These are phyloP conservation scores for Aspergillus udagawae DNA, from an alignment of 2,329 filamentous ascomycete species.

Conservation along the genomic window DNA sequence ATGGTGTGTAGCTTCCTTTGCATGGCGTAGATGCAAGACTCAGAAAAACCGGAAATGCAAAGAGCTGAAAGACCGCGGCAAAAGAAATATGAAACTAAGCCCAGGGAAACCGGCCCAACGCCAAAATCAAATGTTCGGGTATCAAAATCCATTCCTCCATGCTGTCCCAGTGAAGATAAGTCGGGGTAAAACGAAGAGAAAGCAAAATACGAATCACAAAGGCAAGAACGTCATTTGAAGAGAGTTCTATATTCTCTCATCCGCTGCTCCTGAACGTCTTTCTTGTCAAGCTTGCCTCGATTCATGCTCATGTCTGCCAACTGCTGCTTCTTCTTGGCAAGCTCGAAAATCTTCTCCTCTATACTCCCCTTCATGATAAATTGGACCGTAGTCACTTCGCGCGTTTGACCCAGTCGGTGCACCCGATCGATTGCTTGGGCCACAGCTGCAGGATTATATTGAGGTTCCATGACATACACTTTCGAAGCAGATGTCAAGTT, in stretches of 20 bases:
- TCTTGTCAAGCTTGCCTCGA: slow-evolving; percentile 55
- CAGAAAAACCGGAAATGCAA: slow-evolving; percentile 1
- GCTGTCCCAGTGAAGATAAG: neutral
- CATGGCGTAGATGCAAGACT: neutral
- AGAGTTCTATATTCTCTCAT: slow-evolving; percentile 59
- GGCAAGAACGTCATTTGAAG: slow-evolving; percentile 42
- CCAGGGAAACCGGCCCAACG: neutral
- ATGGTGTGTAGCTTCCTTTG: neutral
- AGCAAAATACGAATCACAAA: slow-evolving; percentile 6
- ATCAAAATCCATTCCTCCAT: neutral
- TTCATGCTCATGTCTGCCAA: slow-evolving; percentile 85
- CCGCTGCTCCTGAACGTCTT: slow-evolving; percentile 61
- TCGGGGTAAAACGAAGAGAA: neutral
- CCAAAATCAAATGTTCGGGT: neutral
- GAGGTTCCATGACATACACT: slow-evolving; percentile 97
- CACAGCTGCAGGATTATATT: slow-evolving; percentile 94
- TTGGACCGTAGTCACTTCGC: slow-evolving; percentile 79
- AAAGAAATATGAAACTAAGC: slow-evolving; percentile 2
- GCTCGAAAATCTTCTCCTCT: slow-evolving; percentile 84
- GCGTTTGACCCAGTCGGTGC: slow-evolving; percentile 82
- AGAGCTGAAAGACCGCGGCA: slow-evolving; percentile 1
- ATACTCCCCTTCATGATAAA: slow-evolving; percentile 90
- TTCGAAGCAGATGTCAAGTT: slow-evolving; percentile 82
- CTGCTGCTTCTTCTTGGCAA: slow-evolving; percentile 91
- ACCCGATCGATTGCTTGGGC: slow-evolving; percentile 93